Conservation (phyloP, 2,329 filamentous ascomycete species). For the Ceratocystis diversiconidia region DNA sequence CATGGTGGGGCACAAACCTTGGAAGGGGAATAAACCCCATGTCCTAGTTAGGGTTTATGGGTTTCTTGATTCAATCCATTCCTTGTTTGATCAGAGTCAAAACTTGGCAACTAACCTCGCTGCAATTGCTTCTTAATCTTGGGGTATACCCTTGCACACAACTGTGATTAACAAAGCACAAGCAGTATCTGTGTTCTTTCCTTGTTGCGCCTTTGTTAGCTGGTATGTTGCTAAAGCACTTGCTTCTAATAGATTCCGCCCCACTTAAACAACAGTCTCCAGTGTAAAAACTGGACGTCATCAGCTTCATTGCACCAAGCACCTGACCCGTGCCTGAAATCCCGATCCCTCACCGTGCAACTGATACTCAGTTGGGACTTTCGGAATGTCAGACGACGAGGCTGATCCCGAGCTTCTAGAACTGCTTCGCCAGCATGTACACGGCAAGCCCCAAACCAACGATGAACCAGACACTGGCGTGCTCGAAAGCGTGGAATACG, state of each 20-base stretch:
- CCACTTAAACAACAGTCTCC: constrained; percentile 2
- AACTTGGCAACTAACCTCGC: neutral
- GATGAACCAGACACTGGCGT: constrained; percentile 65
- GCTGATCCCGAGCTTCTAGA: constrained; percentile 76
- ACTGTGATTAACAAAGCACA: neutral
- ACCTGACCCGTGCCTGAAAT: neutral
- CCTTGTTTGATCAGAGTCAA: neutral
- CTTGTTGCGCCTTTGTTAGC: neutral
- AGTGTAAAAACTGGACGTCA: neutral
- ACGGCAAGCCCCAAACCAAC: constrained; percentile 40
- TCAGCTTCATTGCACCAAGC: neutral
- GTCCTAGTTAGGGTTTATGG: neutral
- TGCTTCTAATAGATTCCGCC: neutral
- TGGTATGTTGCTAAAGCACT: neutral
- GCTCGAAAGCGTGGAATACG: constrained; percentile 65
- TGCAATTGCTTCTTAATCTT: too few relatives aligned
- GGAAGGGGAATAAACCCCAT: neutral
- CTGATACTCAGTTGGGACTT: neutral
- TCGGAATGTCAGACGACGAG: constrained; percentile 76
- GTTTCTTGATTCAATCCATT: neutral
- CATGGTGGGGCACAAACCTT: constrained; percentile 7
- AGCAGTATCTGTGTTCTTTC: neutral
- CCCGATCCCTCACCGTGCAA: neutral
- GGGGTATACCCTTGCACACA: too few relatives aligned
- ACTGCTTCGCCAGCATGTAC: constrained; percentile 66